phyloP scores from a whole-genome alignment of 2,329 filamentous ascomycete genomes.

The Penicillium sp. region DNA sequence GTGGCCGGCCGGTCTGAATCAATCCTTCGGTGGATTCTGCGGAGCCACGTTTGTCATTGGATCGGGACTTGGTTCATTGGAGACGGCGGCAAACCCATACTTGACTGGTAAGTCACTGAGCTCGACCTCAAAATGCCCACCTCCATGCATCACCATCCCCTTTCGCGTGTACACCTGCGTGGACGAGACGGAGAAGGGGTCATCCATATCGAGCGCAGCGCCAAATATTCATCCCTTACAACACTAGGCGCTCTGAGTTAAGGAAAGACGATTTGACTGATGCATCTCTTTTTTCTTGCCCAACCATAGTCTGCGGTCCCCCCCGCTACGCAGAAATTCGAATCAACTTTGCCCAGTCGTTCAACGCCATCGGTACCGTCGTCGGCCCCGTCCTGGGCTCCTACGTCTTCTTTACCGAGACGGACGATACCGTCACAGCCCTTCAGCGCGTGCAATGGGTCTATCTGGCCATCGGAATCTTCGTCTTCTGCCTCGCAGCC shows the following conservation, averaged over 20 bases:
- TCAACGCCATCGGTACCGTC: constrained; percentile 70
- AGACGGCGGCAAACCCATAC: constrained; percentile 73
- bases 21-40: constrained; percentile 69
- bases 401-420: constrained; percentile 64
- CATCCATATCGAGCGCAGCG: too few relatives aligned
- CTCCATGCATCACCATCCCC: too few relatives aligned
- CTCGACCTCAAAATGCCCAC: too few relatives aligned
- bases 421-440: constrained; percentile 52
- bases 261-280: too few relatives aligned
- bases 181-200: too few relatives aligned
- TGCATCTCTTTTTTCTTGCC: too few relatives aligned
- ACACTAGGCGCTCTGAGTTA: too few relatives aligned
- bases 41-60: constrained; percentile 66
- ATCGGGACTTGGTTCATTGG: constrained; percentile 65
- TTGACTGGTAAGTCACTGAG: constrained; percentile 46
- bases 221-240: too few relatives aligned
- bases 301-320: constrained; percentile 58
- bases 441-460: constrained; percentile 70
- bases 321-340: constrained; percentile 68
- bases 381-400: constrained; percentile 67
- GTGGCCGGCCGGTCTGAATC: constrained; percentile 71
- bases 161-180: too few relatives aligned
- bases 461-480: constrained; percentile 71
- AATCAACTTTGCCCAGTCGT: constrained; percentile 70
- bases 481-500: constrained; percentile 60